These are phyloP conservation scores for Pyrenochaeta sp. DNA, from an alignment of 2,329 filamentous ascomycete species.

Conservation along the genomic window DNA sequence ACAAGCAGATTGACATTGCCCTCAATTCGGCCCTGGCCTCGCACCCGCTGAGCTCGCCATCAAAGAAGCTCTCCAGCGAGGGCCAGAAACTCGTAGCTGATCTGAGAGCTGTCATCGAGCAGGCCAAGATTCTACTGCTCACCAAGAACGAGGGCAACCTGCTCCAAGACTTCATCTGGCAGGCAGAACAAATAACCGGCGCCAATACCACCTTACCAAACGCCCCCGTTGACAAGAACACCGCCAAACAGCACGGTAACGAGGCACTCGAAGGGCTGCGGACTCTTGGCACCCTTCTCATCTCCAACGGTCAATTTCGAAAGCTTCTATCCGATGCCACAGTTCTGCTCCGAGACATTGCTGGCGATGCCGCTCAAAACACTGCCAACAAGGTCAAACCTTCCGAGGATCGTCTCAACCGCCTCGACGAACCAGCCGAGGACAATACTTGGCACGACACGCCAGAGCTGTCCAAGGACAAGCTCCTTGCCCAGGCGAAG, in stretches of 20 bases:
- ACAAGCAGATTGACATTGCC: constrained; percentile 94
- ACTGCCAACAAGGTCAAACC: constrained; percentile 80
- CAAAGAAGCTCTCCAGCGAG: constrained; percentile 80
- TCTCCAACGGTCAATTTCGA: constrained; percentile 96
- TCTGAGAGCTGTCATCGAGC: constrained; percentile 78
- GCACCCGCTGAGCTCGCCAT: constrained; percentile 73
- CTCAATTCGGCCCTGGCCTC: constrained; percentile 86
- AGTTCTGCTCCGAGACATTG: constrained; percentile 86
- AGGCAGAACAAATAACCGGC: constrained; percentile 78
- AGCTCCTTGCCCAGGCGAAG: constrained; percentile 73
- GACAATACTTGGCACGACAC: constrained; percentile 95
- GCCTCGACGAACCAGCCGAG: constrained; percentile 83
- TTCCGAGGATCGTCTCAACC: constrained; percentile 75
- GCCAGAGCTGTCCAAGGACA: constrained; percentile 76
- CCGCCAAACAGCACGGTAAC: constrained; percentile 82
- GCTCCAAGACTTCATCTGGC: constrained; percentile 96
- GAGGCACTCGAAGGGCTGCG: constrained; percentile 84
- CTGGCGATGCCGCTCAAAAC: constrained; percentile 85
- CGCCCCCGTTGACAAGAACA: constrained; percentile 76
- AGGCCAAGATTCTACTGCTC: constrained; percentile 84
- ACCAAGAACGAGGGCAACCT: constrained; percentile 96
- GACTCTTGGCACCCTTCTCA: constrained; percentile 85
- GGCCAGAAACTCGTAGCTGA: constrained; percentile 82
- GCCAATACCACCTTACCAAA: constrained; percentile 69
- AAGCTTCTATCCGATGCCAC: constrained; percentile 85